Evolutionary conservation across 163 green algal species (phyloP), one percentile per base, ranked within the genome.

Genomic region (Scenedesmus sp.): DNA sequence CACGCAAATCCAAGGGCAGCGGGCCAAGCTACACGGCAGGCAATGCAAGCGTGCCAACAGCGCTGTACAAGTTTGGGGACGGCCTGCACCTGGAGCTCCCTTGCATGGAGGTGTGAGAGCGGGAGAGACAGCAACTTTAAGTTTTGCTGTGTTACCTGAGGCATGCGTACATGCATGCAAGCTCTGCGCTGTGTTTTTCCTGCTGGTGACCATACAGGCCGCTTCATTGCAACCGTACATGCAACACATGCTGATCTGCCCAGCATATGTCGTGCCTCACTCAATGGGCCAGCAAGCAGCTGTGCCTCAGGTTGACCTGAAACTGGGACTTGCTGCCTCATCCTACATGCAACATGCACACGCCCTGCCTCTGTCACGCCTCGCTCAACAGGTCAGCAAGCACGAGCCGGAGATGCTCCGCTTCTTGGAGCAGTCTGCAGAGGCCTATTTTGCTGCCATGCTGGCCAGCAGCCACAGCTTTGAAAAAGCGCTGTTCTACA

Each of bases 31-130:
- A 92, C 46, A 52, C 7, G 13, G 23, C 20, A 46, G 76, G 77
- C 59, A 60, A 56, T 23, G 15, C 20, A 0, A 60, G 57, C 20
- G 56, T 86, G 5, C 56, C 26, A 5, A 82, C 66, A 52, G 88
- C 57, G 1, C 46, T 92, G 23, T 92, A 92, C 62, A 88, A 88
- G 34, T 88, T 92, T 54, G 18, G 66, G 2, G 23, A 34, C 10
- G 79, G 23, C 34, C 5, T 20, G 2, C 88, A 92, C 62, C 2
- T 92, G 3, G 88, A 92, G 88, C 88, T 92, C 5, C 77, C 55
- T 18, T 92, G 88, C 62, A 55, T 74, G 16, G 88, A 92, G 77
- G 88, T 90, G 83, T 55, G 83, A 18, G 2, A 70, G 62, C 2
- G 62, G 10, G 2, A 70, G 59, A 64, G 59, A 64, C 59, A 10